Percentiles rank a stretch among this genome's conserved stretches.
phyloP scores from a whole-genome alignment of 179 eudicot genomes.

The Monotropa hypopitys region DNA sequence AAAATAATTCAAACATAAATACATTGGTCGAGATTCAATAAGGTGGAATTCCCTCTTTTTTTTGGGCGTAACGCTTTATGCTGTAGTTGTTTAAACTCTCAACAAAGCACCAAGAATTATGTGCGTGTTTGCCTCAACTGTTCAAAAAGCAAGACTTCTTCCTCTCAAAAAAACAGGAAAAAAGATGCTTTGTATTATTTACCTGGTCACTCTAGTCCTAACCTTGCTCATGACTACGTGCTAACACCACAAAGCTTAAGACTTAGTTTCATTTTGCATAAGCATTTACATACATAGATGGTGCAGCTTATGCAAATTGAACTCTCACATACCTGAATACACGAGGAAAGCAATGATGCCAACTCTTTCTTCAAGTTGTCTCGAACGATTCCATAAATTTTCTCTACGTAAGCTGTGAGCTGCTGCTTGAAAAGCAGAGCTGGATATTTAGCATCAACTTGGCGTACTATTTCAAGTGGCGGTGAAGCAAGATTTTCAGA shows the following conservation, averaged over 20 bases:
- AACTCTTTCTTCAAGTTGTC: constrained; percentile 80
- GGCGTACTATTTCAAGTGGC: constrained; percentile 36
- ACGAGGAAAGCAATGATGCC: constrained; percentile 71
- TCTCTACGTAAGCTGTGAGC: constrained; percentile 78
- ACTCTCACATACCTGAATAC: constrained; percentile 56
- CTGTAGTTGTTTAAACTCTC: background rate
- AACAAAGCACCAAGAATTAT: background rate
- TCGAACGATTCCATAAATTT: constrained; percentile 84
- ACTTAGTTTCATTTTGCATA: background rate
- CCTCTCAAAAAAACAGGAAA: background rate
- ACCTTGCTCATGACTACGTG: background rate
- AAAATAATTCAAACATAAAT: background rate
- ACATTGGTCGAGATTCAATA: background rate
- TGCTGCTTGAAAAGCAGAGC: constrained; percentile 88
- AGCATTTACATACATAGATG: background rate
- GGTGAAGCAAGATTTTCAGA: constrained; percentile 25
- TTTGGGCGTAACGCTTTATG: too few relatives aligned
- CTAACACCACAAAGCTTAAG: background rate
- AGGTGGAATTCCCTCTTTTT: background rate
- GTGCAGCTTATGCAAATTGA: background rate
- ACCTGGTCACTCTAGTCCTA: background rate
- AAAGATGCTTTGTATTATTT: background rate
- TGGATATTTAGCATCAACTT: constrained; percentile 83
- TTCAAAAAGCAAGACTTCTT: background rate
- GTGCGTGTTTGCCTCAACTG: background rate